Evolutionary conservation across 805 yeast genomes (phyloP).

Genomic region (Candida silvatica): DNA sequence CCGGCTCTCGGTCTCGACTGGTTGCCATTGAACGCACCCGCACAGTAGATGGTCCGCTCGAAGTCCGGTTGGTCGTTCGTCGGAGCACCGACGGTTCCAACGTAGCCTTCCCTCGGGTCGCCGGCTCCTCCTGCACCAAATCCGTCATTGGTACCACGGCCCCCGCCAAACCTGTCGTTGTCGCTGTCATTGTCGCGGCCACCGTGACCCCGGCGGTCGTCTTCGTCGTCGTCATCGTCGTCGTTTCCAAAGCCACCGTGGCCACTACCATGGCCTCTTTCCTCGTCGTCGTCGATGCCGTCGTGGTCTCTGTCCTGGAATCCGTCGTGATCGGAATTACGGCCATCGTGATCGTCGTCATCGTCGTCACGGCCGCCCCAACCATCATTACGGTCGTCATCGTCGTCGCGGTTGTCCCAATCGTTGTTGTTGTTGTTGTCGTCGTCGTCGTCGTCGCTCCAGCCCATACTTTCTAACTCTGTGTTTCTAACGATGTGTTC

Average conservation of each 20-base stretch:
- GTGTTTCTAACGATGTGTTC: no score
- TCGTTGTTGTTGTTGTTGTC: background rate
- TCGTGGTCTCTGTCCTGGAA: background rate
- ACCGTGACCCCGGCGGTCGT: background rate
- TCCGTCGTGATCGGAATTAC: background rate
- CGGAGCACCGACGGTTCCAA: no score
- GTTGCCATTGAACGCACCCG: no score
- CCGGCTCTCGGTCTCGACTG: no score
- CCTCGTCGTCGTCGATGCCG: background rate
- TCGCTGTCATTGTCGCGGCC: background rate
- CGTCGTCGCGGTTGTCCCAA: conserved; percentile 1
- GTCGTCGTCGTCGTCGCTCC: no score
- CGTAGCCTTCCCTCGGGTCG: no score
- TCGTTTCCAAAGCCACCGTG: background rate
- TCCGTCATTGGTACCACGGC: background rate
- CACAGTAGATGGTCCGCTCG: no score
- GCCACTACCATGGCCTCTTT: background rate
- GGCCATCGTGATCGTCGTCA: background rate
- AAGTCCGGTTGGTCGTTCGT: no score
- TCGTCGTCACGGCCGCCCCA: background rate
- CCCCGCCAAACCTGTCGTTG: background rate
- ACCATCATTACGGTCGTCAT: background rate
- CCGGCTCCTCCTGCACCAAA: no score
- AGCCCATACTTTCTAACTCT: no score
- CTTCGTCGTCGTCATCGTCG: background rate